Percentiles rank a stretch among this genome's conserved stretches.
Conservation (phyloP, 1,284 basidiomycete species). For the Trichosporon ovoides region DNA sequence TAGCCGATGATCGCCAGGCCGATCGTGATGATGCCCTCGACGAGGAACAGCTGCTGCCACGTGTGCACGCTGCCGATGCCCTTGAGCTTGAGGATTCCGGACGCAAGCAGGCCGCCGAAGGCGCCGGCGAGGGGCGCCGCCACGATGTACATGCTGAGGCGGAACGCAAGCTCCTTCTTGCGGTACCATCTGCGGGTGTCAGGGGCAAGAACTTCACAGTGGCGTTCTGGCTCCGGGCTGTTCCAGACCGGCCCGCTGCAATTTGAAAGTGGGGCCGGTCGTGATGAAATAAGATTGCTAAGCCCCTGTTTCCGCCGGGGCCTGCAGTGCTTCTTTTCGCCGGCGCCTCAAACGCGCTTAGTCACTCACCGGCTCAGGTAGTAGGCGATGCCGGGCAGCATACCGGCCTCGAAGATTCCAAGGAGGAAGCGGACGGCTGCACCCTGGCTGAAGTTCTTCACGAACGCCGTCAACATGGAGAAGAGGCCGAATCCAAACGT, state of each 20-base stretch:
- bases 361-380: slow-evolving; percentile 18
- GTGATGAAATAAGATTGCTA: too few relatives aligned
- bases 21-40: slow-evolving; percentile 12
- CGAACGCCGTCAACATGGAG: slow-evolving; percentile 25
- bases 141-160: slow-evolving; percentile 12
- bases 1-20: slow-evolving; percentile 3
- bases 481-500: slow-evolving; percentile 19
- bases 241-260: too few relatives aligned
- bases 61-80: slow-evolving; percentile 25
- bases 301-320: too few relatives aligned
- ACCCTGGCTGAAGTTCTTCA: slow-evolving; percentile 30
- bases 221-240: too few relatives aligned
- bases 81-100: slow-evolving; percentile 32
- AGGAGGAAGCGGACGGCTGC: slow-evolving; percentile 26
- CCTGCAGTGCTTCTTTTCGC: too few relatives aligned
- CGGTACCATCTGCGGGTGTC: slow-evolving; percentile 4
- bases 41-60: slow-evolving; percentile 32
- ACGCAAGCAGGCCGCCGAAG: slow-evolving; percentile 34
- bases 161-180: slow-evolving; percentile 2
- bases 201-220: slow-evolving; percentile 19
- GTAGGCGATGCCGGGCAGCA: slow-evolving; percentile 25
- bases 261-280: too few relatives aligned
- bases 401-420: slow-evolving; percentile 28
- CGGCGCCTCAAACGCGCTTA: too few relatives aligned
- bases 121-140: slow-evolving; percentile 21